Percentiles rank a stretch among this genome's conserved stretches.
Evolutionary conservation across 805 yeast species (phyloP).

Genomic region (Candida mattraensis): DNA sequence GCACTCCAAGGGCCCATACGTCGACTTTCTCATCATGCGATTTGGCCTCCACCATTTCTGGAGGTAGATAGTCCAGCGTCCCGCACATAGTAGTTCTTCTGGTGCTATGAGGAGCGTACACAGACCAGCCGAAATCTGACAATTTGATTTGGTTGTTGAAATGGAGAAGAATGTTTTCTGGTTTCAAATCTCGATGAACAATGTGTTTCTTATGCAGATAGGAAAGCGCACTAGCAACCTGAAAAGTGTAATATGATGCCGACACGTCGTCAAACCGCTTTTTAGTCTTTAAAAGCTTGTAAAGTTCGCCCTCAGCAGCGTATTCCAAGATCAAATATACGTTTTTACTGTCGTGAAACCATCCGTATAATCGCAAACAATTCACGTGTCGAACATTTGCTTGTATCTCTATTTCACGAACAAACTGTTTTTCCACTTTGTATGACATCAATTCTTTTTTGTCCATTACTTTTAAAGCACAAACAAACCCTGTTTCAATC

Average conservation of each 20-base stretch:
- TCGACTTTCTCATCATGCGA: conserved; percentile 81
- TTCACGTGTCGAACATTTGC: conserved; percentile 75
- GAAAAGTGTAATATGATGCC: conserved; percentile 79
- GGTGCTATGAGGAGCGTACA: conserved; percentile 51
- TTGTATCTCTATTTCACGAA: conserved; percentile 91
- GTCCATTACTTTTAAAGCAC: conserved; percentile 91
- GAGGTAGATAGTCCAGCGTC: conserved; percentile 90
- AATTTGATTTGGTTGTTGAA: conserved; percentile 75
- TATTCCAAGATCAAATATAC: conserved; percentile 86
- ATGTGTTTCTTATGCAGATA: conserved; percentile 79
- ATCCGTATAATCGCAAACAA: conserved; percentile 78
- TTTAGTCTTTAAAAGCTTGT: conserved; percentile 63
- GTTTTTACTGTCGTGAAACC: conserved; percentile 76
- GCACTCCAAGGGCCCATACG: conserved; percentile 89
- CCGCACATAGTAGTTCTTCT: conserved; percentile 88
- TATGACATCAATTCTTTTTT: conserved; percentile 73
- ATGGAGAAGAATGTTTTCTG: conserved; percentile 84
- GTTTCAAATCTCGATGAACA: conserved; percentile 91
- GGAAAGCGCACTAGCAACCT: conserved; percentile 75
- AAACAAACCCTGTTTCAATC: conserved; percentile 68
- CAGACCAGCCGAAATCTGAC: conserved; percentile 97
- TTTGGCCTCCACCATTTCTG: conserved; percentile 87
- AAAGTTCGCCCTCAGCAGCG: conserved; percentile 83
- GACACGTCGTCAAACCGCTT: conserved; percentile 69
- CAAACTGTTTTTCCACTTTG: conserved; percentile 80